phyloP scores from a whole-genome alignment of 2,329 filamentous ascomycete species.

The Stagonosporopsis chrysanthemi region DNA sequence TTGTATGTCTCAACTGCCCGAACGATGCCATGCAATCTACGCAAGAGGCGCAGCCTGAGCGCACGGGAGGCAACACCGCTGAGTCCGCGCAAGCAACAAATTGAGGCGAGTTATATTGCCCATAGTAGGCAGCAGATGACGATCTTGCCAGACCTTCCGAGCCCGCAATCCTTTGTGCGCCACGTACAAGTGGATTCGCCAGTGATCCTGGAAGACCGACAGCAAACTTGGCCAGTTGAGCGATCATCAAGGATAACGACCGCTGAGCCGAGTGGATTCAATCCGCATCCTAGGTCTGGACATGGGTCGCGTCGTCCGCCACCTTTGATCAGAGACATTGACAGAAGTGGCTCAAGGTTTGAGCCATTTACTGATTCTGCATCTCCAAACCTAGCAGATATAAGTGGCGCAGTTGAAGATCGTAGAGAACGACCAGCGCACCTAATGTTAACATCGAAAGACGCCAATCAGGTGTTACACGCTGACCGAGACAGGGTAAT shows the following conservation, averaged over 20 bases:
- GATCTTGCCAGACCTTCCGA: not conserved
- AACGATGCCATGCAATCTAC: constrained; percentile 2
- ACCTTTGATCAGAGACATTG: too few relatives aligned
- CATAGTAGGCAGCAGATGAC: constrained; percentile 5
- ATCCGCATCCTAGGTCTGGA: too few relatives aligned
- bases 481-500: too few relatives aligned
- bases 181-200: not conserved
- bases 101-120: not conserved
- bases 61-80: not conserved
- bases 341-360: not conserved
- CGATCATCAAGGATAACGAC: not conserved
- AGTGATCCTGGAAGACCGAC: not conserved
- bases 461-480: too few relatives aligned
- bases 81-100: not conserved
- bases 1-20: not conserved
- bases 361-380: not conserved
- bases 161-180: not conserved
- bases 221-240: not conserved
- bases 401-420: too few relatives aligned
- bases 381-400: too few relatives aligned
- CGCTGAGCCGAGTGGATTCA: too few relatives aligned
- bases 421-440: too few relatives aligned
- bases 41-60: not conserved
- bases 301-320: too few relatives aligned
- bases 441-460: too few relatives aligned